Evolutionary conservation across 225 moss, liverwort and hornwort species (phyloP).

Genomic region (Neckera pumila): DNA sequence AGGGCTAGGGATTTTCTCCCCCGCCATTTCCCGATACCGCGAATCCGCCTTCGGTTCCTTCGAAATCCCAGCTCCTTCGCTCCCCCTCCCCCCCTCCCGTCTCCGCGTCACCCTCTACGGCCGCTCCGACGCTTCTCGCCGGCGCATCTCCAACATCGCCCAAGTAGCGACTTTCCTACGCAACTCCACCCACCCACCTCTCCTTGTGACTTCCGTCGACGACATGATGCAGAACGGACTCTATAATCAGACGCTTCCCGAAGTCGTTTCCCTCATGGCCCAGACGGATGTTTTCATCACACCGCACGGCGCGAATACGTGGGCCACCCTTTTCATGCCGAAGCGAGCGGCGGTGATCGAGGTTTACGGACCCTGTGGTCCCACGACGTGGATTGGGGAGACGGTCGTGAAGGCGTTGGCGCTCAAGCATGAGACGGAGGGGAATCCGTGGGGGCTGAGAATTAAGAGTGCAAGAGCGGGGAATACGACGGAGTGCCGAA

Average conservation of each 20-base stretch:
- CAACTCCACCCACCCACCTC: conserved; percentile 18
- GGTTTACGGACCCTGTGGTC: conserved; percentile 75
- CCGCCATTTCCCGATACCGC: conserved; percentile 48
- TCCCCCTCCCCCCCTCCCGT: conserved; percentile 38
- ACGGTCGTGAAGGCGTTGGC: conserved; percentile 40
- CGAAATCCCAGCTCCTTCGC: conserved; percentile 9
- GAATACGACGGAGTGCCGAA: conserved; percentile 54
- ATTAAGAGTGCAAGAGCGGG: conserved; percentile 33
- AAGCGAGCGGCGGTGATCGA: conserved; percentile 62
- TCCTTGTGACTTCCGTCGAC: conserved; percentile 53
- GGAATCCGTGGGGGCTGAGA: conserved; percentile 50
- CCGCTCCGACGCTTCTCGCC: conserved; percentile 47
- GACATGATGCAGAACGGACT: conserved; percentile 34
- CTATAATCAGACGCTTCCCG: conserved; percentile 59
- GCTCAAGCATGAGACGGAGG: conserved; percentile 56
- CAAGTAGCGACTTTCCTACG: conserved; percentile 43
- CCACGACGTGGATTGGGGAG: conserved; percentile 41
- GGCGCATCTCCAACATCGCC: conserved; percentile 39
- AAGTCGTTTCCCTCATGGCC: conserved; percentile 76
- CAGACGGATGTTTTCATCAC: conserved; percentile 78
- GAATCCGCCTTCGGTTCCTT: conserved; percentile 37
- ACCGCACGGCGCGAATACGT: conserved; percentile 78
- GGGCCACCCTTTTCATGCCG: conserved; percentile 82
- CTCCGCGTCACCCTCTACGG: conserved; percentile 84
- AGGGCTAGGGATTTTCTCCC: conserved; percentile 16